phyloP scores from a whole-genome alignment of 345 rosid species.

The Sapria himalayana region DNA sequence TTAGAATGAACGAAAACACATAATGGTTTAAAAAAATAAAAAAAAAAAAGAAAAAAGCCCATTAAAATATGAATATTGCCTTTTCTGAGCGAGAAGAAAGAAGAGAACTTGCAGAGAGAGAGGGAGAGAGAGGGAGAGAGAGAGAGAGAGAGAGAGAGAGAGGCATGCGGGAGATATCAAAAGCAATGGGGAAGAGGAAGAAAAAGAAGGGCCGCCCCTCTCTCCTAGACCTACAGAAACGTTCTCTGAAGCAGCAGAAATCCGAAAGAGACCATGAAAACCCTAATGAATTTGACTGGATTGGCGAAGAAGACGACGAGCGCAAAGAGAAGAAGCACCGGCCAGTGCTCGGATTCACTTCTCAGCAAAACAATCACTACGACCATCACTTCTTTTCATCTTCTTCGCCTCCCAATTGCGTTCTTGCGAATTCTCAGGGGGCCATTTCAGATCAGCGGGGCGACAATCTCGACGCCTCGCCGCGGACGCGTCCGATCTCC shows the following conservation, averaged over 20 bases:
- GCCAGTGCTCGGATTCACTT: slow-evolving; percentile 46
- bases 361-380: slow-evolving; percentile 12
- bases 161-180: slow-evolving; percentile 27
- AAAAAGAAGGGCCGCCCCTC: slow-evolving; percentile 98
- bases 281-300: slow-evolving; percentile 24
- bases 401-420: too few species aligned
- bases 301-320: slow-evolving; percentile 55
- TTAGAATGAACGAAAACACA: too few species aligned
- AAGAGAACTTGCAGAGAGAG: too few species aligned
- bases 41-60: slow-evolving; percentile 15
- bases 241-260: slow-evolving; percentile 60
- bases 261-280: slow-evolving; percentile 18
- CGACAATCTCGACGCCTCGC: slow-evolving; percentile 19
- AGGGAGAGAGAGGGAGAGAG: slow-evolving; percentile 2
- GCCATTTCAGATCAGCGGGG: slow-evolving; percentile 18
- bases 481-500: slow-evolving; percentile 20
- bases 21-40: slow-evolving; percentile 9
- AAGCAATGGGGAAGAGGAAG: slow-evolving; percentile 52
- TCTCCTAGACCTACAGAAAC: slow-evolving; percentile 77
- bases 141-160: slow-evolving; percentile 9
- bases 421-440: slow-evolving; percentile 3
- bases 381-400: slow-evolving; percentile 8
- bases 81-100: slow-evolving; percentile 10
- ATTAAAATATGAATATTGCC: too few species aligned
- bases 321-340: slow-evolving; percentile 51